A percentile compares a stretch with the other conserved stretches of the same genome.
These are phyloP conservation scores for Macrolepiota dolichaula DNA, from an alignment of 768 basidiomycete species.

Conservation along the genomic window DNA sequence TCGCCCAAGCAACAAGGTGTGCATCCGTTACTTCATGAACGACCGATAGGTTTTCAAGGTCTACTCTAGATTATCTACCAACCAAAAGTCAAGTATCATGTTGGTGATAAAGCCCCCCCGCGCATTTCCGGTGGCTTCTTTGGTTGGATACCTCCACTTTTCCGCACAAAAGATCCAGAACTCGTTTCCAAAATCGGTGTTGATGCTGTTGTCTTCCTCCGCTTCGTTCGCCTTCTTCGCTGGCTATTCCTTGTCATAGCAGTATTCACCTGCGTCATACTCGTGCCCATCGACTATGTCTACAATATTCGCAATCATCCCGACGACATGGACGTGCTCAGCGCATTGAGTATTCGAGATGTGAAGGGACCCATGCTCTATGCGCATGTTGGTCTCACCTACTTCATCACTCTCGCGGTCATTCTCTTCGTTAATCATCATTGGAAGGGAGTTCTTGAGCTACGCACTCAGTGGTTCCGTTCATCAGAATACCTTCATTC, in stretches of 20 bases:
- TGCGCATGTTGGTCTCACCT: slow-evolving; percentile 68
- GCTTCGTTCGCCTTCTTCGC: slow-evolving; percentile 76
- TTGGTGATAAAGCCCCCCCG: slow-evolving; percentile 64
- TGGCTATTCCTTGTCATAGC: slow-evolving; percentile 54
- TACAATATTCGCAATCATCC: slow-evolving; percentile 53
- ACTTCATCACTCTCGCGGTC: slow-evolving; percentile 59
- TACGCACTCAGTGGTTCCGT: slow-evolving; percentile 72
- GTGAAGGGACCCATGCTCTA: slow-evolving; percentile 59
- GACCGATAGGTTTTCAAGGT: slow-evolving; percentile 49
- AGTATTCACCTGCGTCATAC: slow-evolving; percentile 51
- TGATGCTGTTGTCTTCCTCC: slow-evolving; percentile 80
- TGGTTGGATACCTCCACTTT: slow-evolving; percentile 77
- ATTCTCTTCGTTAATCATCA: slow-evolving; percentile 58
- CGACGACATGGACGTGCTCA: slow-evolving; percentile 45
- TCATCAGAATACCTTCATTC: slow-evolving; percentile 69
- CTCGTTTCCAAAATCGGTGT: slow-evolving; percentile 73
- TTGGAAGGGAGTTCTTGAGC: slow-evolving; percentile 62
- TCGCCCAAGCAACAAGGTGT: slow-evolving; percentile 75
- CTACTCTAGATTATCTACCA: slow-evolving; percentile 64
- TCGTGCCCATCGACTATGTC: slow-evolving; percentile 72
- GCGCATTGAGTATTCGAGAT: slow-evolving; percentile 70
- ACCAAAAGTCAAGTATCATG: slow-evolving; percentile 82
- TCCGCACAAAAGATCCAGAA: slow-evolving; percentile 68
- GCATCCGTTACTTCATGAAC: not conserved
- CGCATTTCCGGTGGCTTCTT: slow-evolving; percentile 68